Conservation (phyloP, 768 basidiomycete species). For the Leccinum truebloodii region DNA sequence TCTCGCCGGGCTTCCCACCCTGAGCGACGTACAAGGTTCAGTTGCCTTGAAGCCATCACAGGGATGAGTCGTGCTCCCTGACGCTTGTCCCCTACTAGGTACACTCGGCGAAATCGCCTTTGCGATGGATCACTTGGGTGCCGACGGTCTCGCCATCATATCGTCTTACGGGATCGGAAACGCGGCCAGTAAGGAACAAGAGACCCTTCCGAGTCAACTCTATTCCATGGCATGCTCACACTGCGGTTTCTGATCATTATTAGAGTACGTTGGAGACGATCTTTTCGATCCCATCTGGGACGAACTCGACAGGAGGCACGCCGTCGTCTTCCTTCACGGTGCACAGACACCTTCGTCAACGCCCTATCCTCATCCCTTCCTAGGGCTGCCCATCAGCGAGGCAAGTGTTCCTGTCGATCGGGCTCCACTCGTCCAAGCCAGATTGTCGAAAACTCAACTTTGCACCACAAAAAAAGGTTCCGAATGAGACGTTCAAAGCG, state of each 20-base stretch:
- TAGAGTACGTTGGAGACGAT: conserved; percentile 69
- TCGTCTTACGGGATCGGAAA: conserved; percentile 65
- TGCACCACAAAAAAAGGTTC: conserved; percentile 48
- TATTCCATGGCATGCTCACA: conserved; percentile 6
- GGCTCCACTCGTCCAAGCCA: neutral
- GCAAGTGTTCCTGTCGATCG: conserved; percentile 35
- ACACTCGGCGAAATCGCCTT: conserved; percentile 60
- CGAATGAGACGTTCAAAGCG: conserved; percentile 82
- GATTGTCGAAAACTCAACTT: conserved; percentile 6
- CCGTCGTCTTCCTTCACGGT: conserved; percentile 74
- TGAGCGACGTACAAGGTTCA: conserved; percentile 62
- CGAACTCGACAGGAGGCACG: conserved; percentile 59
- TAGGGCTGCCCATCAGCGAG: conserved; percentile 71
- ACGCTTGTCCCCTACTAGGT: conserved; percentile 39
- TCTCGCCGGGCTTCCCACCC: conserved; percentile 63
- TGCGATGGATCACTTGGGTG: conserved; percentile 59
- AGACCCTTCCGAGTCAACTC: neutral
- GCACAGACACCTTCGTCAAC: conserved; percentile 64
- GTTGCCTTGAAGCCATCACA: conserved; percentile 1
- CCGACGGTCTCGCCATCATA: conserved; percentile 64
- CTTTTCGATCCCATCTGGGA: conserved; percentile 66
- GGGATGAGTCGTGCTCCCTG: conserved; percentile 2
- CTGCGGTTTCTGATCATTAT: neutral
- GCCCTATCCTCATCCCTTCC: conserved; percentile 59
- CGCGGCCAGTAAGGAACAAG: conserved; percentile 47